Base-by-base conservation (phyloP, 306 rosid species). In the Malus asiatica region DNA sequence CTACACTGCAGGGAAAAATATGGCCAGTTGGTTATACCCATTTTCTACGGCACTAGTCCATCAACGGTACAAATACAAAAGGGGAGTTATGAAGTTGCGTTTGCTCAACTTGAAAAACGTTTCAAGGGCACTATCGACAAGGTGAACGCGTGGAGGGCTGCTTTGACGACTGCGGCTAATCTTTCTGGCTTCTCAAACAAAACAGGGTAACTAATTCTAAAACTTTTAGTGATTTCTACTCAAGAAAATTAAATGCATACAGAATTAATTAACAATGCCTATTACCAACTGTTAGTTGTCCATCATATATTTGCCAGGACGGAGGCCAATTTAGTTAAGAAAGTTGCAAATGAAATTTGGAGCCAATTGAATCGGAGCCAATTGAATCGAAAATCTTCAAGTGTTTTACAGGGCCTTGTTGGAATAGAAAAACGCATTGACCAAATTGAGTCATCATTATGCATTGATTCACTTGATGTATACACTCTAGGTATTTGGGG, bases 401-500 rank as follows among this genome's bases (percentile, higher is more conserved):
- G 58, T 6, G 71, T 27, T 10, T 64, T 42, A 1, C 16, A 68
- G 29, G 65, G 70, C 15, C 16, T 79, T 22, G 65, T 79, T 19
- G 83, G 79, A 68, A 59, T 79, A 5, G 67, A 29, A 33, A 16
- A 7, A 1, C 76, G 42, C 8, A 32, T 74, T 3, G 18, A 73
- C 11, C 3, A 67, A 73, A 20, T 79, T 13, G 65, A 79, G 4
- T 66, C 55, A 7, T 58, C 45, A 15, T 7, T 79, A 10, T 67
- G 65, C 11, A 60, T 67, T 20, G 78, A 33, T 1, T 5, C 32
- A 25, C 32, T 19, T 57, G 40, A 67, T 58, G 62, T 65, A 2
- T 46, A 74, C 2, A 72, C 52, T 5, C 19, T 73, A 14, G 82
- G 78, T 20, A 66, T 79, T 64, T 79, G 78, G 82, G 82, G 82